phyloP scores from a whole-genome alignment of 2,329 filamentous ascomycete species.

The Fusarium sp. region DNA sequence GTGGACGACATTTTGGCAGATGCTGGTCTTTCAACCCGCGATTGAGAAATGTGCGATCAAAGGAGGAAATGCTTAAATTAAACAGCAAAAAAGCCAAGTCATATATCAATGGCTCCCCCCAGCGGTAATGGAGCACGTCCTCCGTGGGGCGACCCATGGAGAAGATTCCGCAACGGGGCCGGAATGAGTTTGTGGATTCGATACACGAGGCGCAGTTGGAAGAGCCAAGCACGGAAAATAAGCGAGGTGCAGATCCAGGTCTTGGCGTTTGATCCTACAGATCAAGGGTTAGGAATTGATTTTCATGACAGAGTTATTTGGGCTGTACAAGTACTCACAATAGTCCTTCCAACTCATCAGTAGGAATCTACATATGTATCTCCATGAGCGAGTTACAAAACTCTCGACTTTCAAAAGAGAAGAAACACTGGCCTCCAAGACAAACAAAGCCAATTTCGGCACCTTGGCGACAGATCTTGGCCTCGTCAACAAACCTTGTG shows the following conservation, averaged over 20 bases:
- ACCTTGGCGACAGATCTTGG: neutral
- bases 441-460: neutral
- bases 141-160: conserved; percentile 6
- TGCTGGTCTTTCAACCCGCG: conserved; percentile 4
- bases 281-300: neutral
- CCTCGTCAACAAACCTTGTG: neutral
- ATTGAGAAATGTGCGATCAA: neutral
- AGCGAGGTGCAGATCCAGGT: conserved; percentile 20
- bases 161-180: conserved; percentile 7
- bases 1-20: conserved; percentile 14
- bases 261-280: conserved; percentile 23
- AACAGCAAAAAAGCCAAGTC: neutral
- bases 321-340: no score
- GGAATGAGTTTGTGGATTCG: conserved; percentile 17
- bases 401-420: neutral
- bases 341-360: no score
- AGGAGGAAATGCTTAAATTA: neutral
- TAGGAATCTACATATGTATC: no score
- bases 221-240: conserved; percentile 21
- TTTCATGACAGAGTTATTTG: no score
- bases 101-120: neutral
- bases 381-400: no score
- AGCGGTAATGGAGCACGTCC: neutral
- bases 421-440: neutral
- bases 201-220: conserved; percentile 15